phyloP scores from a whole-genome alignment of 768 basidiomycete species.

The Leccinum sublutescens region DNA sequence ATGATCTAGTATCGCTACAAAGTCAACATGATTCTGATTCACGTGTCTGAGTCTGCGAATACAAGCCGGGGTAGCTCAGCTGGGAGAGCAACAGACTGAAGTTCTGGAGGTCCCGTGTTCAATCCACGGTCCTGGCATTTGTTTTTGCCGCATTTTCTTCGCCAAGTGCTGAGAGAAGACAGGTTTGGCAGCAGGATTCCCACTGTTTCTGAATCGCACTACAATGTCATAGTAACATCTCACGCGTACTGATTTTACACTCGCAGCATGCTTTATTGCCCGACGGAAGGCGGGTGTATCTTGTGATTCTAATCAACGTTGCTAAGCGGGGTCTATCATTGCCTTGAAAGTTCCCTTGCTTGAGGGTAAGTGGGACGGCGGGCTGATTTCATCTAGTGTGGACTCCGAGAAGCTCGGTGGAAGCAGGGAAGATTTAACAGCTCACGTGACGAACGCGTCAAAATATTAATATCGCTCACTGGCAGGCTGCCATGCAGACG shows the following conservation, averaged over 20 bases:
- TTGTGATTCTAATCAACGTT: not conserved
- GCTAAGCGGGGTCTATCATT: not conserved
- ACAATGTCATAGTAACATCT: not conserved
- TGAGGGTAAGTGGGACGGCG: too few species aligned
- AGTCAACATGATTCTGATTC: not conserved
- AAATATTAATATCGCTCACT: too few species aligned
- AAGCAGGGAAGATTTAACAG: not conserved
- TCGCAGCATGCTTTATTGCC: not conserved
- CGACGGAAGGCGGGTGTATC: not conserved
- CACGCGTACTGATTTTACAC: too few species aligned
- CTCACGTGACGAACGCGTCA: too few species aligned
- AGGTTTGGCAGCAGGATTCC: not conserved
- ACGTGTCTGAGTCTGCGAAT: not conserved
- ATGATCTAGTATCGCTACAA: conserved; percentile 4
- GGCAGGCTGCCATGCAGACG: too few species aligned
- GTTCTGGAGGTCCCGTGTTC: conserved; percentile 59
- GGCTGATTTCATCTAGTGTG: too few species aligned
- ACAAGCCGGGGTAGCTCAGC: conserved; percentile 63
- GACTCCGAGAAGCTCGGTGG: not conserved
- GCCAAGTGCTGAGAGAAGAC: not conserved
- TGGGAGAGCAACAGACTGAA: conserved; percentile 78
- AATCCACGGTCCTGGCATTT: conserved; percentile 53
- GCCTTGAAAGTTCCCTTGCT: not conserved
- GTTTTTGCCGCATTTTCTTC: conserved; percentile 9
- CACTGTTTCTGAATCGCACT: not conserved